Conservation (phyloP, 1,284 basidiomycete genomes). For the Ganoderma sp. region DNA sequence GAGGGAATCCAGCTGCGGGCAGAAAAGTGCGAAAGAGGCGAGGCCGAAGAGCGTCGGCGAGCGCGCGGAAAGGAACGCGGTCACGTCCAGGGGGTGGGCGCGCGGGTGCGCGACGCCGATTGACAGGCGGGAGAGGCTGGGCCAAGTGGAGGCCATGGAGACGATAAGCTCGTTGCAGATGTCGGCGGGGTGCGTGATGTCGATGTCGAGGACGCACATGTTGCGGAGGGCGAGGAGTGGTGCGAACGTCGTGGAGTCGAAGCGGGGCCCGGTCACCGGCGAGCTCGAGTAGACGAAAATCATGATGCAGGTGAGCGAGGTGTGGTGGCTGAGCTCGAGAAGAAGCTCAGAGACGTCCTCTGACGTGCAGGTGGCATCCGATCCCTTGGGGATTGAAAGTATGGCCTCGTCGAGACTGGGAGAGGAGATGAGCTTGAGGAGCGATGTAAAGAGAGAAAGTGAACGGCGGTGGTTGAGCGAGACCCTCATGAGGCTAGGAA, state of each 20-base stretch:
- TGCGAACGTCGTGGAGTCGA: neutral
- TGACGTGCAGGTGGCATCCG: neutral
- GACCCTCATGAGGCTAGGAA: neutral
- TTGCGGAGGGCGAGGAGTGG: neutral
- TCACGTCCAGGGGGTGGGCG: no score
- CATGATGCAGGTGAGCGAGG: neutral
- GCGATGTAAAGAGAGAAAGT: neutral
- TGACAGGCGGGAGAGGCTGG: neutral
- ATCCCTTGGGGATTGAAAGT: neutral
- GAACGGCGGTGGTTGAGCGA: neutral
- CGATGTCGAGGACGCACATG: neutral
- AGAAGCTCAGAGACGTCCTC: neutral
- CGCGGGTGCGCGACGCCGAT: neutral
- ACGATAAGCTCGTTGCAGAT: slow-evolving; percentile 15
- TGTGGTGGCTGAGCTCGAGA: slow-evolving; percentile 1
- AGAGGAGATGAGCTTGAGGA: neutral
- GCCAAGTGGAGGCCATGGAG: slow-evolving; percentile 16
- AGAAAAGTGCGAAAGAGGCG: neutral
- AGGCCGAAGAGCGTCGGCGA: neutral
- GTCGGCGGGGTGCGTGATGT: neutral
- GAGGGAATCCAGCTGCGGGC: neutral
- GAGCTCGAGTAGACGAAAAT: neutral
- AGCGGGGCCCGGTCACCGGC: neutral
- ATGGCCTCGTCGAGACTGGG: neutral
- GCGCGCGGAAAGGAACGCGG: no score